phyloP scores from a whole-genome alignment of 148 eudicot genomes.

The Vaccinium macrocarpon region DNA sequence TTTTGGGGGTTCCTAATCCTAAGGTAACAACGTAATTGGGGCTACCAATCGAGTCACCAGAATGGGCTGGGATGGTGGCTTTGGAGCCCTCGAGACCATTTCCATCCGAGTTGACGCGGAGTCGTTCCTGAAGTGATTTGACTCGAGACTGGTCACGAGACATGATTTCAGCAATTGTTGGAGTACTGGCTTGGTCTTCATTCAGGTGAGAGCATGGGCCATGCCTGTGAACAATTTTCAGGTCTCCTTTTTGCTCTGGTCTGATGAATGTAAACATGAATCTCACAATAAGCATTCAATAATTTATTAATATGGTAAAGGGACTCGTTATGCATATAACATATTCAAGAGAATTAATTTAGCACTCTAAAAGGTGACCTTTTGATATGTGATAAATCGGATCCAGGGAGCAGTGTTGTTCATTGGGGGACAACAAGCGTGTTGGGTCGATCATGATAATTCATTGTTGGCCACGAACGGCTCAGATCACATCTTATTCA shows the following conservation, averaged over 20 bases:
- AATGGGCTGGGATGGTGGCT: conserved; percentile 46
- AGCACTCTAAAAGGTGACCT: no score
- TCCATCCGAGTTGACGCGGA: conserved; percentile 14
- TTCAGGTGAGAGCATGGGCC: conserved; percentile 51
- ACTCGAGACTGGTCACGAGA: conserved; percentile 58
- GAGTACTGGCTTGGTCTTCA: conserved; percentile 18
- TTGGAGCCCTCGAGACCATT: conserved; percentile 1
- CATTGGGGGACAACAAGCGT: no score
- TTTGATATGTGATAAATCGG: no score
- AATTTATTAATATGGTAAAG: not conserved
- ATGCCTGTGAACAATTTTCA: conserved; percentile 55
- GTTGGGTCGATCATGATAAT: no score
- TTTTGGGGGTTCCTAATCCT: conserved; percentile 61
- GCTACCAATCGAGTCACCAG: conserved; percentile 50
- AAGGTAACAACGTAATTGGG: conserved; percentile 56
- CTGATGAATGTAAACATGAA: not conserved
- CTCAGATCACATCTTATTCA: no score
- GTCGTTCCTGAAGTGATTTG: conserved; percentile 40
- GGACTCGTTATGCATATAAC: no score
- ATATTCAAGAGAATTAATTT: no score
- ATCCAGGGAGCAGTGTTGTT: no score
- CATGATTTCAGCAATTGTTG: conserved; percentile 37
- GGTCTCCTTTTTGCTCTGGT: conserved; percentile 22
- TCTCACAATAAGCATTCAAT: not conserved
- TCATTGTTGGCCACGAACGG: no score